Base-by-base conservation (phyloP, 2,329 filamentous ascomycete species). In the Diaporthe helianthi region DNA sequence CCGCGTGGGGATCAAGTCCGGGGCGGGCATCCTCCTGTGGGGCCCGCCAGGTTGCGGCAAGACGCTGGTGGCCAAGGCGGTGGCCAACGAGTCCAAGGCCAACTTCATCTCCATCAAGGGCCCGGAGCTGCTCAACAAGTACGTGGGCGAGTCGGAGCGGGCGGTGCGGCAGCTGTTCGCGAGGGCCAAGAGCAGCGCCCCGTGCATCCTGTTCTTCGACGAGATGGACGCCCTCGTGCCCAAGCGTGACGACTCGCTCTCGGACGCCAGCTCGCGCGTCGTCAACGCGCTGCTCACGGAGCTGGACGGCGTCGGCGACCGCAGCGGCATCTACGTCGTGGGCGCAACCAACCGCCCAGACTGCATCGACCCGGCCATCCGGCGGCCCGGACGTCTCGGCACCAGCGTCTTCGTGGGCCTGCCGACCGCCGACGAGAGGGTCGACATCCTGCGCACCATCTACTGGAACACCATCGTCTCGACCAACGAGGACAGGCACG, bases 61-160 rank as follows among this genome's bases (percentile, higher is more conserved):
- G 80, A 99, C 96, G 0, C 87, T 99, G 1, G 89, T 99, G 1
- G 96, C 96, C 22, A 98, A 98, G 81, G 96, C 96, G 4, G 94
- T 98, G 5, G 96, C 96, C 67, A 97, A 97, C 79, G 94, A 97
- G 78, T 94, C 92, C 9, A 93, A 95, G 78, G 96, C 96, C 58
- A 98, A 97, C 80, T 99, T 99, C 83, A 99, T 99, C 80, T 94
- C 93, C 65, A 93, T 99, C 80, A 98, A 98, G 80, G 96, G 96
- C 0, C 96, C 96, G 0, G 96, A 99, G 78, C 85, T 99, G 12
- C 87, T 99, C 54, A 98, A 98, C 84, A 99, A 98, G 80, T 99
- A 95, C 78, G 94, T 99, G 12, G 96, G 96, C 73, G 96, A 99
- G 80, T 97, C 93, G 8, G 96, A 99, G 81, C 91, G 95, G 13